Base-by-base conservation (phyloP, 352 stramenopile genomes). In the Phytophthora kernoviae region DNA sequence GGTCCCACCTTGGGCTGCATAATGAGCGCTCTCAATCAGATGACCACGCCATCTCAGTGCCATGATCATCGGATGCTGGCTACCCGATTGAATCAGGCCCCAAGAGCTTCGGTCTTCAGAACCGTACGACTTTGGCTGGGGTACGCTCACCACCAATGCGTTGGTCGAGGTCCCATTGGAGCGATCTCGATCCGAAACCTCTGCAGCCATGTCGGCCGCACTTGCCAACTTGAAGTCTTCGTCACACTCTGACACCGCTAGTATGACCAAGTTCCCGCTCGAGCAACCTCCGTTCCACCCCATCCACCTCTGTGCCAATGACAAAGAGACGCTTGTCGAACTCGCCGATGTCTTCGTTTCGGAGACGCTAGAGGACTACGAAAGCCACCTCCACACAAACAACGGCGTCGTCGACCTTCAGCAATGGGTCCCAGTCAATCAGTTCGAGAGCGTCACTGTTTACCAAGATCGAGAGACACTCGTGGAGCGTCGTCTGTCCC, bases 401-500 rank as follows among this genome's bases (percentile, higher is more conserved):
- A 43, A 55, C 34, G 60, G 62, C 21, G 33, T 62, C 7, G 61
- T 83, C 5, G 65, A 83, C 26, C 40, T 58, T 2, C 39, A n/a
- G 33, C 18, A 48, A 5, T 82, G 73, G 73, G 64, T 65, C 18
- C 57, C 47, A 18, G 42, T 78, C 34, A 79, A 79, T 34, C 54
- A 71, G 52, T 68, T 71, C 32, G 68, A 80, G 36, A 57, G 63
- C 34, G 51, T 83, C 34, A 51, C 63, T 17, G 67, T 78, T 30
- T 83, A 63, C 46, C 51, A 76, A 44, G 68, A 83, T 45, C 64
- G 73, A 12, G 18, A 68, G n/a, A 44, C 54, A 4, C 42, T 65
- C 14, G 62, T 66, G 26, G 42, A 58, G 5, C 65, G 65, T 14
- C 53, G 69, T 5, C 42, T 65, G 12, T 70, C 65, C 2, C 69